Conservation (phyloP, 805 yeast genomes). For the Diddensiella caesifluorescens region DNA sequence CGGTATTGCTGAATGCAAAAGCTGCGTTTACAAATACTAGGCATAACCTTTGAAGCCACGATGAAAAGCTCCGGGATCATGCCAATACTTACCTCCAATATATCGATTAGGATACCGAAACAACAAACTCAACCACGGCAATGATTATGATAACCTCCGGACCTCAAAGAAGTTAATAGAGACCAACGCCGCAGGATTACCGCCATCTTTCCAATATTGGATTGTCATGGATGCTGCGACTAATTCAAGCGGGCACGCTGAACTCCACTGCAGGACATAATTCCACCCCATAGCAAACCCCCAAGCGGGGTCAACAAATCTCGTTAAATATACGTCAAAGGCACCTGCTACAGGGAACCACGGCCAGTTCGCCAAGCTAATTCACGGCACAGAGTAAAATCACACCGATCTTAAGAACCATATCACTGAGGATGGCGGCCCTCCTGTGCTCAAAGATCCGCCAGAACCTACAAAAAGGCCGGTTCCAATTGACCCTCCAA, state of each 20-base stretch:
- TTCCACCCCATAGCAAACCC: constrained; percentile 74
- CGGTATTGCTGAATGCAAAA: constrained; percentile 68
- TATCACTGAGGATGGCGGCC: constrained; percentile 56
- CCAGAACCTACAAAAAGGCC: constrained; percentile 72
- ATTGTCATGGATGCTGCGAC: constrained; percentile 58
- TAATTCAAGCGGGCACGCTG: constrained; percentile 60
- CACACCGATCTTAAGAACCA: constrained; percentile 57
- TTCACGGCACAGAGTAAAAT: constrained; percentile 60
- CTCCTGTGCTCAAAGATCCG: constrained; percentile 46
- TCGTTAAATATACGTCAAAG: constrained; percentile 54
- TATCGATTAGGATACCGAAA: constrained; percentile 55
- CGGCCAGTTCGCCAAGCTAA: constrained; percentile 68
- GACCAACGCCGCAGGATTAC: constrained; percentile 58
- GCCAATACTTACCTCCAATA: constrained; percentile 54
- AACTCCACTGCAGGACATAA: constrained; percentile 60
- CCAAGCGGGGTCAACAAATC: constrained; percentile 61
- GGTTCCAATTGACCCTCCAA: constrained; percentile 73
- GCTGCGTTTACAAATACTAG: constrained; percentile 67
- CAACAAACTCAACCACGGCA: constrained; percentile 58
- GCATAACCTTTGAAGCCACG: constrained; percentile 66
- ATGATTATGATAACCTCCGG: constrained; percentile 51
- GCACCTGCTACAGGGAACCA: constrained; percentile 61
- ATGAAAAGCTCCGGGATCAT: constrained; percentile 64
- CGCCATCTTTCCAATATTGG: constrained; percentile 52
- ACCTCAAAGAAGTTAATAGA: constrained; percentile 53